Evolutionary conservation across 257 asterid genomes (phyloP), one percentile per base, ranked within the genome.

Genomic region (Oldenlandia corymbosa): DNA sequence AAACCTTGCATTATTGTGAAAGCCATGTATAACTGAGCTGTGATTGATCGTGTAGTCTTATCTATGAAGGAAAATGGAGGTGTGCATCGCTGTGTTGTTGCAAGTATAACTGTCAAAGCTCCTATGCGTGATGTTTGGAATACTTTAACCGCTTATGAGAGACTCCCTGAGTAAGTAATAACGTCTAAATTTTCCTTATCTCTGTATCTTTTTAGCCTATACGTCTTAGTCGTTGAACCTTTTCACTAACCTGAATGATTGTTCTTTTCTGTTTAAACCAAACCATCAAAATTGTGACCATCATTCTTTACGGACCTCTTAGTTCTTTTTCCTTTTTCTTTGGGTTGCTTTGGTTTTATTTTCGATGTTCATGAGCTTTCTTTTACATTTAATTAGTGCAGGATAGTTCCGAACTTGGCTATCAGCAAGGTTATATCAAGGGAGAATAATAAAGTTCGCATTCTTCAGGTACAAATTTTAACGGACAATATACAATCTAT

Each of bases 401-500:
- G 98, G 87, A 78, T 91, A 65, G 96, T 91, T 76, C 98, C 98
- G 56, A 91, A 88, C 71, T 86, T 91, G 76, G 98, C 95, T 4
- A 91, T 91, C 83, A 88, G 98, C 83, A 91, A 86, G 93, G 74
- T 91, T 65, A 73, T 91, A 64, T 85, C 93, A 48, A 85, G 96
- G 68, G 95, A 91, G 74, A 88, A 84, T 82, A 81, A 91, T 69
- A 88, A 80, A 82, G 96, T 91, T 62, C 90, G 95, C 72, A 88
- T 88, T 76, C 89, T 86, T 78, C 98, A 88, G 96, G 98, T 88
- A 76, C 72, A 48, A 32, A 34, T 58, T 41, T 12, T 48, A 47
- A 36, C 55, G 43, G 20, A 1, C 24, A 27, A 28, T 31, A 21
- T 54, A 26, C 23, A 65, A 3, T 54, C 32, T n/a, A n/a, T n/a